Percentiles rank a stretch among this genome's conserved stretches.
Conservation (phyloP, 352 stramenopile species). For the Globisporangium lucens region DNA sequence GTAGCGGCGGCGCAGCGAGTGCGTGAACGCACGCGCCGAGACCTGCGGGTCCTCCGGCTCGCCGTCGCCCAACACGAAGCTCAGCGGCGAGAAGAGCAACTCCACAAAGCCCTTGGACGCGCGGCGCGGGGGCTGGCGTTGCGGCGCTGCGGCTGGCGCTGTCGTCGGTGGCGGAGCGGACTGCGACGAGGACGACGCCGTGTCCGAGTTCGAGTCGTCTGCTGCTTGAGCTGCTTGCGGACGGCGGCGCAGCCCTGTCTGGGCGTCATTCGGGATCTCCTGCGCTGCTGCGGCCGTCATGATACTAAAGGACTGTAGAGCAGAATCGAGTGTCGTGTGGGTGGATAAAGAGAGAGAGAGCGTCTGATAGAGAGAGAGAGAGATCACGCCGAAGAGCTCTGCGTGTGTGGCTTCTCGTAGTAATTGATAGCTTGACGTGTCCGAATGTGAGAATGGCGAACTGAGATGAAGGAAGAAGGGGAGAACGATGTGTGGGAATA, state of each 20-base stretch:
- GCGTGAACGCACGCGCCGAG: slow-evolving; percentile 51
- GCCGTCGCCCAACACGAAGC: slow-evolving; percentile 67
- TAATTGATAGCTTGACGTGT: neutral
- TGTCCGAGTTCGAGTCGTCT: slow-evolving; percentile 14
- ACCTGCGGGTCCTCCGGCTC: slow-evolving; percentile 65
- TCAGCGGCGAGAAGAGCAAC: slow-evolving; percentile 71
- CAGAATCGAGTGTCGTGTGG: no score
- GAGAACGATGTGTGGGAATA: neutral
- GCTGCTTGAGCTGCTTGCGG: slow-evolving; percentile 16
- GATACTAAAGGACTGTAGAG: neutral
- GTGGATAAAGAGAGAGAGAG: neutral
- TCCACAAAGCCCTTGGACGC: slow-evolving; percentile 64
- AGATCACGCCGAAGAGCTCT: neutral
- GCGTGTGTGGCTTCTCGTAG: neutral
- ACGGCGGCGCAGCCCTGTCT: slow-evolving; percentile 27
- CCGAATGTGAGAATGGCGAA: slow-evolving; percentile 3
- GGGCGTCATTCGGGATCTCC: slow-evolving; percentile 11
- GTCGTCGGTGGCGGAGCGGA: slow-evolving; percentile 1
- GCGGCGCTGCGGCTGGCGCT: neutral
- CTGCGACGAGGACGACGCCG: slow-evolving; percentile 17
- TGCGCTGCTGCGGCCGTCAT: slow-evolving; percentile 16
- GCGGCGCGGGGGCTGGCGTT: neutral
- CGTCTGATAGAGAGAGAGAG: neutral
- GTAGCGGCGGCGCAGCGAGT: slow-evolving; percentile 54
- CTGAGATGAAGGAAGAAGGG: slow-evolving; percentile 1